phyloP scores from a whole-genome alignment of 331 rosid genomes.

The Phaseolus coccineus region DNA sequence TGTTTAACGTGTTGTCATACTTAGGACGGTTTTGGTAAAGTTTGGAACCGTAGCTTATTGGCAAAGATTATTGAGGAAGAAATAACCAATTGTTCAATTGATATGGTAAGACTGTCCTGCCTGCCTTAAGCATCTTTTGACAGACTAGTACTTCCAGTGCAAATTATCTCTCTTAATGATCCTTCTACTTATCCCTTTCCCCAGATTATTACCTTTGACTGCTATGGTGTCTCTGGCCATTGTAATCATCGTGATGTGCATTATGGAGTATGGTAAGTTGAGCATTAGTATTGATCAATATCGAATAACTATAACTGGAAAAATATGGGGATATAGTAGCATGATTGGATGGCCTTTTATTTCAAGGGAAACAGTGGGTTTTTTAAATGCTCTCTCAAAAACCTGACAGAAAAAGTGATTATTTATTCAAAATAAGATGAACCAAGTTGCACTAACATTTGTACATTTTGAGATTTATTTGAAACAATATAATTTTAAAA shows the following conservation, averaged over 20 bases:
- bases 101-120: conserved; percentile 64
- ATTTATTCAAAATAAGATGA: not conserved
- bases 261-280: conserved; percentile 74
- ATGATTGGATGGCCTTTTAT: not conserved
- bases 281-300: conserved; percentile 33
- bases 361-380: not conserved
- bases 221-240: conserved; percentile 90
- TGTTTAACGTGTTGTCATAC: conserved; percentile 44
- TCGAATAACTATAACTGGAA: conserved; percentile 15
- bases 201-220: conserved; percentile 89
- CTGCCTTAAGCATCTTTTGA: conserved; percentile 36
- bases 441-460: not conserved
- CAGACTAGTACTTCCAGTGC: not conserved
- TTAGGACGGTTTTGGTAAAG: conserved; percentile 93
- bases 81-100: conserved; percentile 57
- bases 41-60: conserved; percentile 74
- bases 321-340: conserved; percentile 12
- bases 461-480: conserved; percentile 32
- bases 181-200: conserved; percentile 26
- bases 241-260: conserved; percentile 89
- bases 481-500: conserved; percentile 20
- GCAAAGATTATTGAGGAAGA: conserved; percentile 67
- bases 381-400: not conserved
- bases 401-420: not conserved
- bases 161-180: conserved; percentile 17